Evolutionary conservation across 257 asterid genomes (phyloP).

Genomic region (Nyctanthes arbortristis): DNA sequence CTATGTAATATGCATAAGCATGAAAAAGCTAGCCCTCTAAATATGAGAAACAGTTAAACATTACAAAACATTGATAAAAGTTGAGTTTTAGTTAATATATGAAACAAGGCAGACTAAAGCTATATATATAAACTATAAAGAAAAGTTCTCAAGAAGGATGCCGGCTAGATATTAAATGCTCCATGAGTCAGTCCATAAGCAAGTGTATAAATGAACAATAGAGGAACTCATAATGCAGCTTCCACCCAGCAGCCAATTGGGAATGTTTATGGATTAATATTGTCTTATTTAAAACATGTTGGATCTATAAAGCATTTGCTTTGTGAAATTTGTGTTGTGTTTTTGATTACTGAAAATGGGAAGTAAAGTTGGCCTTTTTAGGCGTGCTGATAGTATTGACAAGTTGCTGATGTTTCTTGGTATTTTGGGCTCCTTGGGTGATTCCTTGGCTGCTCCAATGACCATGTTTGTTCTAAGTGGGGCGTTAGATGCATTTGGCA

Average conservation of each 20-base stretch:
- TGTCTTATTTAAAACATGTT: conserved; percentile 2
- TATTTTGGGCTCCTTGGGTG: conserved; percentile 69
- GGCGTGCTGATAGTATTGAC: conserved; percentile 62
- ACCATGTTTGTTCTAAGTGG: conserved; percentile 39
- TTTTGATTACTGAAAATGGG: conserved; percentile 38
- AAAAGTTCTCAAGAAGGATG: background rate
- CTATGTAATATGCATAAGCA: background rate
- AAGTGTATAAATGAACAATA: background rate
- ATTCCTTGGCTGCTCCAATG: conserved; percentile 32
- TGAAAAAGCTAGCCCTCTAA: background rate
- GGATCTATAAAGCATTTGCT: background rate
- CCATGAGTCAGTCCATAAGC: conserved; percentile 5
- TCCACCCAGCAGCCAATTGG: background rate
- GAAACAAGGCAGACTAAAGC: background rate
- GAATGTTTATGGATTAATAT: background rate
- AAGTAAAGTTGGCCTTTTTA: conserved; percentile 48
- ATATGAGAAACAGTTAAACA: background rate
- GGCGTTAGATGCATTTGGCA: conserved; percentile 46
- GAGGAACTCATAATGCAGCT: conserved; percentile 6
- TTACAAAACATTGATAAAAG: background rate
- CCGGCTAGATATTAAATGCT: conserved; percentile 17
- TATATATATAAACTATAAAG: too few species aligned
- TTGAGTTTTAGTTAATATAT: background rate
- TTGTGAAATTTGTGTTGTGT: background rate
- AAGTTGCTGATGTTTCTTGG: conserved; percentile 66